These are phyloP conservation scores for Pseudogymnoascus sp. DNA, from an alignment of 2,329 filamentous ascomycete species.

Conservation along the genomic window DNA sequence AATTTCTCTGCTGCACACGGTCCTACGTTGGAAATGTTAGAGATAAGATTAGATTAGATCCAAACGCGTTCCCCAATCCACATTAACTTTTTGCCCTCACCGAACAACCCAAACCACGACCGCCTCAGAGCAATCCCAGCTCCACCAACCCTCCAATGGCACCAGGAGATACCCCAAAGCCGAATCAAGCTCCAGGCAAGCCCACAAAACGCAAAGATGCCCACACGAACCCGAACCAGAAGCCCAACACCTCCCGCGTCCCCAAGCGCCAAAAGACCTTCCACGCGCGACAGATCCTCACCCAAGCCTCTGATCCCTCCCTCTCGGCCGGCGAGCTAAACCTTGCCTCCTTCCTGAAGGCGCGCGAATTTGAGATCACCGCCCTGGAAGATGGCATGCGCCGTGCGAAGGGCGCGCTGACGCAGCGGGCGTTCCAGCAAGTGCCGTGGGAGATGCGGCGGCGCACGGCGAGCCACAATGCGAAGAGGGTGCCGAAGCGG, in stretches of 20 bases:
- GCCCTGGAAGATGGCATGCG: conserved; percentile 77
- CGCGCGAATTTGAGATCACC: conserved; percentile 82
- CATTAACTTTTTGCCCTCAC: neutral
- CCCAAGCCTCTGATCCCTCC: conserved; percentile 35
- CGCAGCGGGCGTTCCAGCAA: conserved; percentile 78
- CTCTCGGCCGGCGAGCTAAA: conserved; percentile 69
- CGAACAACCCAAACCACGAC: neutral
- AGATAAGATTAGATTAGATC: conserved; percentile 5
- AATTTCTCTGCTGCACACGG: too few species aligned
- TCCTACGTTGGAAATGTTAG: neutral
- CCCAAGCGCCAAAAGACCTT: conserved; percentile 33
- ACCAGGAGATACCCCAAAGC: neutral
- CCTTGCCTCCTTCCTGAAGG: conserved; percentile 72
- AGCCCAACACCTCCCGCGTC: conserved; percentile 17
- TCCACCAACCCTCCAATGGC: conserved; percentile 1
- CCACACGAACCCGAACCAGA: neutral
- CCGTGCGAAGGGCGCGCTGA: conserved; percentile 53
- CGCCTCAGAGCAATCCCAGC: neutral
- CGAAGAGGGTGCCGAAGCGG: conserved; percentile 75
- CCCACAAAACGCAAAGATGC: neutral
- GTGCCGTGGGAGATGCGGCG: conserved; percentile 78
- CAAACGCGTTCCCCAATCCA: neutral
- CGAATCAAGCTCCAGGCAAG: neutral
- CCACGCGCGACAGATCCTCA: conserved; percentile 39
- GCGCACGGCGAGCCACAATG: conserved; percentile 90